These are phyloP conservation scores for Colletotrichum sp. DNA, from an alignment of 2,329 filamentous ascomycete species.

Conservation along the genomic window DNA sequence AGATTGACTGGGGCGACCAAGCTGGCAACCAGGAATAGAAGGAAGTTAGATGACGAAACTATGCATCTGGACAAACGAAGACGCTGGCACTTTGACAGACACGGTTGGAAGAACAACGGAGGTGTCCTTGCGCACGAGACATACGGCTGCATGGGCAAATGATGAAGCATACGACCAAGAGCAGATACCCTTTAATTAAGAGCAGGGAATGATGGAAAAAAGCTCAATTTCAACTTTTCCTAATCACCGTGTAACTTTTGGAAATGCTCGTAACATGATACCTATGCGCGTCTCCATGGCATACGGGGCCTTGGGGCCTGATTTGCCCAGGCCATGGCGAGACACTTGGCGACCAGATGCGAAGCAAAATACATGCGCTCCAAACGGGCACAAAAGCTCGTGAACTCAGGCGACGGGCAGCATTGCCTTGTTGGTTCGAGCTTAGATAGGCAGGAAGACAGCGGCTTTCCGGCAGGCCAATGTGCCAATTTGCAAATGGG, in stretches of 20 bases:
- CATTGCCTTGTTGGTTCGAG: background rate
- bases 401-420: background rate
- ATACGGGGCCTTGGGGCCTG: background rate
- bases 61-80: background rate
- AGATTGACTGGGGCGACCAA: conserved; percentile 76
- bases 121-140: background rate
- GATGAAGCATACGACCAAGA: background rate
- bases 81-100: background rate
- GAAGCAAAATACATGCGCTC: background rate
- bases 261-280: background rate
- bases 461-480: background rate
- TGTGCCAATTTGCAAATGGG: background rate
- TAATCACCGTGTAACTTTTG: background rate
- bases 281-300: background rate
- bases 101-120: background rate
- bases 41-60: background rate
- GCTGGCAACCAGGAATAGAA: conserved; percentile 36
- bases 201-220: background rate
- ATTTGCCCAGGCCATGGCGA: background rate
- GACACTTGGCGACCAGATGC: background rate
- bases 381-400: background rate
- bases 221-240: background rate
- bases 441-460: background rate
- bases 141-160: background rate
- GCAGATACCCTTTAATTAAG: conserved; percentile 1